Conservation (phyloP, 2,329 filamentous ascomycete species). For the Beauveria australis region DNA sequence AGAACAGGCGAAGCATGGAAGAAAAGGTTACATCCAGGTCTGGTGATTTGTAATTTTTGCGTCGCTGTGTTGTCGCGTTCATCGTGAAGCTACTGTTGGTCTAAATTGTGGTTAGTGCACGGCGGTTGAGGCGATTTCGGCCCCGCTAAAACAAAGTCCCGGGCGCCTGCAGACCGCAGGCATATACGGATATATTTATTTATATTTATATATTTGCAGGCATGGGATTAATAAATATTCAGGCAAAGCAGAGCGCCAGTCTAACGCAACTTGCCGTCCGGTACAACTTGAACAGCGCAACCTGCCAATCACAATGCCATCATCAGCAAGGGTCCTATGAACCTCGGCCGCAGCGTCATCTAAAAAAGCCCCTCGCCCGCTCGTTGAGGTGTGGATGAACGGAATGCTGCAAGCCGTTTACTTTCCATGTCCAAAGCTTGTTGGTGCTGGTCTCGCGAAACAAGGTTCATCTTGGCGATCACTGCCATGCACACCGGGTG, state of each 20-base stretch:
- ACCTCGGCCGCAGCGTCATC: background rate
- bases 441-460: background rate
- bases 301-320: no score
- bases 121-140: slow-evolving; percentile 6
- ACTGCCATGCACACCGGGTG: background rate
- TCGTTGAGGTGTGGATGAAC: background rate
- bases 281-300: no score
- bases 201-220: background rate
- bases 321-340: no score
- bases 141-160: slow-evolving; percentile 17
- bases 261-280: no score
- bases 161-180: background rate
- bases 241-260: background rate
- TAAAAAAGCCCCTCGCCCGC: background rate
- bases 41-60: background rate
- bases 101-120: background rate
- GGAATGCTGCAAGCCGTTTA: background rate
- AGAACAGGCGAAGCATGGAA: background rate
- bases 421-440: background rate
- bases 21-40: background rate
- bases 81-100: background rate
- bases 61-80: background rate
- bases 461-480: background rate
- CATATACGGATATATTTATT: background rate
- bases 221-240: background rate